Evolutionary conservation across 2,329 filamentous ascomycete species (phyloP).

Genomic region (Samsoniella hepiali): DNA sequence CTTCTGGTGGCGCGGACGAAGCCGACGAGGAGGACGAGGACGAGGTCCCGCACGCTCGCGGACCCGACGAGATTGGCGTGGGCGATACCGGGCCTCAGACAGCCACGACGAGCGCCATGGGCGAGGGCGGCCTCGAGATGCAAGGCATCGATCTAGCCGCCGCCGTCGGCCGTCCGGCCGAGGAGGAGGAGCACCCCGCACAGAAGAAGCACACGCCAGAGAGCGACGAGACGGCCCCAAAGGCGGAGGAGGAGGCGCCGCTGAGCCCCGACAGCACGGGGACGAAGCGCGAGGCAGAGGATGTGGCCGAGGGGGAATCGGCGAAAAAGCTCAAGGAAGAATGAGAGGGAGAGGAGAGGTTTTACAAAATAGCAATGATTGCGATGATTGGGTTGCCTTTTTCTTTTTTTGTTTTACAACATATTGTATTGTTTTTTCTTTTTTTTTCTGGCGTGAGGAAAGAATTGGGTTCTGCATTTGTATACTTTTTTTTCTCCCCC

Average conservation of each 20-base stretch:
- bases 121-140: conserved; percentile 44
- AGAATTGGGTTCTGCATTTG: not conserved
- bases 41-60: conserved; percentile 75
- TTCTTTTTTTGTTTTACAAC: not conserved
- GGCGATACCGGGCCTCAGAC: conserved; percentile 79
- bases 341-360: conserved; percentile 8
- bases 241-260: conserved; percentile 26
- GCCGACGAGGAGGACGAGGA: conserved; percentile 40
- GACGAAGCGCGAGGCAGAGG: conserved; percentile 56
- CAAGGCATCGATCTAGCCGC: conserved; percentile 59
- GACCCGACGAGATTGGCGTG: conserved; percentile 79
- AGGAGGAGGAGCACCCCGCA: conserved; percentile 24
- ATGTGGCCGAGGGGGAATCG: conserved; percentile 39
- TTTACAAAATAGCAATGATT: not conserved
- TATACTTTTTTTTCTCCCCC: not conserved
- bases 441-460: not conserved
- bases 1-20: conserved; percentile 25
- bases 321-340: conserved; percentile 52
- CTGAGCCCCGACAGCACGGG: conserved; percentile 34
- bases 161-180: conserved; percentile 53
- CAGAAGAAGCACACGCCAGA: conserved; percentile 4
- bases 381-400: not conserved
- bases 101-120: conserved; percentile 38
- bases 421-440: not conserved
- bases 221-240: conserved; percentile 14